Percentiles rank a stretch among this genome's conserved stretches.
These are phyloP conservation scores for Populus euphratica DNA, from an alignment of 345 rosid species.

Conservation along the genomic window DNA sequence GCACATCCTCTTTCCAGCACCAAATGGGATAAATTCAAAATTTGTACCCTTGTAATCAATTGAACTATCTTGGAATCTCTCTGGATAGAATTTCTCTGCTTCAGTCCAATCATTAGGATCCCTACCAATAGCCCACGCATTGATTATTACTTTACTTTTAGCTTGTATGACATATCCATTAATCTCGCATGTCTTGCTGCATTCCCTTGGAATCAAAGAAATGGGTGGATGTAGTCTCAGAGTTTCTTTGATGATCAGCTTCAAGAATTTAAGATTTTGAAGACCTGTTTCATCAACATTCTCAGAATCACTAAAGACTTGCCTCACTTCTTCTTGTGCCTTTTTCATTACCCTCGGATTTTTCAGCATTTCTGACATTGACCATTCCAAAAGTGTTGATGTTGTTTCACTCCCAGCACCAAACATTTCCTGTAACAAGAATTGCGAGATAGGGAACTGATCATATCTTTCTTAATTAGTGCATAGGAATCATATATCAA, in stretches of 20 bases:
- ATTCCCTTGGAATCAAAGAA: constrained; percentile 15
- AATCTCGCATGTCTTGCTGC: constrained; percentile 3
- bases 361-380: constrained; percentile 3
- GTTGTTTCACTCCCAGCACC: background rate
- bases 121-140: constrained; percentile 11
- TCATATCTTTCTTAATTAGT: background rate
- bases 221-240: constrained; percentile 9
- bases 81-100: constrained; percentile 8
- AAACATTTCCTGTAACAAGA: background rate
- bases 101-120: background rate
- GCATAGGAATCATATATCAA: too few species aligned
- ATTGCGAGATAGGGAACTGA: too few species aligned
- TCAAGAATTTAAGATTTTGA: background rate
- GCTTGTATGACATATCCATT: background rate
- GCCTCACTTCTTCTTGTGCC: constrained; percentile 8
- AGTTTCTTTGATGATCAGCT: constrained; percentile 4
- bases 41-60: background rate
- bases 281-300: constrained; percentile 3
- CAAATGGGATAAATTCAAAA: constrained; percentile 3
- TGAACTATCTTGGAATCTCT: constrained; percentile 5
- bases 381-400: constrained; percentile 4
- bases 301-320: background rate
- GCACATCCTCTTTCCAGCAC: constrained; percentile 3
- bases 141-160: background rate
- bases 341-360: constrained; percentile 4